These are phyloP conservation scores for Furcasterigmium furcatum DNA, from an alignment of 2,329 filamentous ascomycete species.

Conservation along the genomic window DNA sequence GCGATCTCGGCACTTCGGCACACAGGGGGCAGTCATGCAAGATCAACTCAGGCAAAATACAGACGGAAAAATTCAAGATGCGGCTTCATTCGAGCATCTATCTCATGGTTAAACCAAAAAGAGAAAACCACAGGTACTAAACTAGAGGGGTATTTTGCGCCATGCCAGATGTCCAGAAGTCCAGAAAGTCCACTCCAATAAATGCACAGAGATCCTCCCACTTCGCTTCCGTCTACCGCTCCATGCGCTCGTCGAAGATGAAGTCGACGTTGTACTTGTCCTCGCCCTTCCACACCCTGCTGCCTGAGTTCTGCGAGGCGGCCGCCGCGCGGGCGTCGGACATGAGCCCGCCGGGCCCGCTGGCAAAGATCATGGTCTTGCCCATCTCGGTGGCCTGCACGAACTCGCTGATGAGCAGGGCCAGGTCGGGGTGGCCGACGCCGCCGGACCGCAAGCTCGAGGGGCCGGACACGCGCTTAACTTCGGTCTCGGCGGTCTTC, in stretches of 20 bases:
- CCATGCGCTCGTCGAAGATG: conserved; percentile 58
- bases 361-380: conserved; percentile 54
- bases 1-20: no score
- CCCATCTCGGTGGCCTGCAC: conserved; percentile 42
- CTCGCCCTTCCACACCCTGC: conserved; percentile 55
- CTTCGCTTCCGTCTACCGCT: conserved; percentile 35
- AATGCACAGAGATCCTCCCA: background rate
- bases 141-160: background rate
- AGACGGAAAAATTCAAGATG: no score
- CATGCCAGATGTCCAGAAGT: background rate
- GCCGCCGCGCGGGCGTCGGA: conserved; percentile 53
- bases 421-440: conserved; percentile 39
- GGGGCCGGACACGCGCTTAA: conserved; percentile 4
- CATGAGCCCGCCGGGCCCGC: conserved; percentile 59
- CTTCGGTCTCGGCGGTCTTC: conserved; percentile 15
- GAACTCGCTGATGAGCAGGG: conserved; percentile 43
- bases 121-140: no score
- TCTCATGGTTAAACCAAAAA: no score
- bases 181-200: background rate
- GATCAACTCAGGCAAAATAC: no score
- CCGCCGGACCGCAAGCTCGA: conserved; percentile 1
- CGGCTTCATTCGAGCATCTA: no score
- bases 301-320: conserved; percentile 47
- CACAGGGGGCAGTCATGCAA: no score
- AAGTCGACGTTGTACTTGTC: conserved; percentile 53